phyloP scores from a whole-genome alignment of 2,329 filamentous ascomycete genomes.

The Peltaster fructicola region DNA sequence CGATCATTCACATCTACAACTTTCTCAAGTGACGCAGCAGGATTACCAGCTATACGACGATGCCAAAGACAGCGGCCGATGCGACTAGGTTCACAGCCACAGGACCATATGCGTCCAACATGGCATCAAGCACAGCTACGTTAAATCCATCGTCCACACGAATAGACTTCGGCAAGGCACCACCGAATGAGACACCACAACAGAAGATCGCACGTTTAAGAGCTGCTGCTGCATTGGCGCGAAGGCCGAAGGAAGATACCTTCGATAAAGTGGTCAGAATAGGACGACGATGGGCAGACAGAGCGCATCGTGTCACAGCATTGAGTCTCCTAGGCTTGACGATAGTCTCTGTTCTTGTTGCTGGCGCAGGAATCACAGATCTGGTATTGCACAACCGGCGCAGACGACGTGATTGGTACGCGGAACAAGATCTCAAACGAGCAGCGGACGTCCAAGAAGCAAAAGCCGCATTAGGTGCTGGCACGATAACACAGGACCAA shows the following conservation, averaged over 20 bases:
- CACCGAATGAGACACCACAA: slow-evolving; percentile 32
- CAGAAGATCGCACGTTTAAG: slow-evolving; percentile 36
- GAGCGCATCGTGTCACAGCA: slow-evolving; percentile 41
- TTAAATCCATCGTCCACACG: too few relatives aligned
- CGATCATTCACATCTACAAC: too few relatives aligned
- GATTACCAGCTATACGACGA: slow-evolving; percentile 9
- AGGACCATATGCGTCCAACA: slow-evolving; percentile 50
- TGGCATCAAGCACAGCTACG: too few relatives aligned
- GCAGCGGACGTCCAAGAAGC: slow-evolving; percentile 27
- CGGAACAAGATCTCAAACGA: slow-evolving; percentile 30
- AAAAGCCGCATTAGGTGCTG: slow-evolving; percentile 23
- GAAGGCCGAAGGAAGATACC: slow-evolving; percentile 31
- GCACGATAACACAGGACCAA: slow-evolving; percentile 32
- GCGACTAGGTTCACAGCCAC: slow-evolving; percentile 64
- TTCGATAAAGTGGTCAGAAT: slow-evolving; percentile 37
- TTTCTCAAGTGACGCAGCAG: too few relatives aligned
- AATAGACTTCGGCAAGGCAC: slow-evolving; percentile 18
- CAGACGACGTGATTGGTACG: slow-evolving; percentile 44
- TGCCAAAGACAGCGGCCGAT: slow-evolving; percentile 55
- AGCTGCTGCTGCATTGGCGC: slow-evolving; percentile 29
- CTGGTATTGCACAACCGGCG: slow-evolving; percentile 51
- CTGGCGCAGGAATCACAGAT: slow-evolving; percentile 46
- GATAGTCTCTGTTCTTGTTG: slow-evolving; percentile 43
- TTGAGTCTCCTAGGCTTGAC: slow-evolving; percentile 41
- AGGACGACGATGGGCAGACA: slow-evolving; percentile 41